Percentiles rank a stretch among this genome's conserved stretches.
These are phyloP conservation scores for Phytophthora nicotianae DNA, from an alignment of 352 stramenopile species.

Conservation along the genomic window DNA sequence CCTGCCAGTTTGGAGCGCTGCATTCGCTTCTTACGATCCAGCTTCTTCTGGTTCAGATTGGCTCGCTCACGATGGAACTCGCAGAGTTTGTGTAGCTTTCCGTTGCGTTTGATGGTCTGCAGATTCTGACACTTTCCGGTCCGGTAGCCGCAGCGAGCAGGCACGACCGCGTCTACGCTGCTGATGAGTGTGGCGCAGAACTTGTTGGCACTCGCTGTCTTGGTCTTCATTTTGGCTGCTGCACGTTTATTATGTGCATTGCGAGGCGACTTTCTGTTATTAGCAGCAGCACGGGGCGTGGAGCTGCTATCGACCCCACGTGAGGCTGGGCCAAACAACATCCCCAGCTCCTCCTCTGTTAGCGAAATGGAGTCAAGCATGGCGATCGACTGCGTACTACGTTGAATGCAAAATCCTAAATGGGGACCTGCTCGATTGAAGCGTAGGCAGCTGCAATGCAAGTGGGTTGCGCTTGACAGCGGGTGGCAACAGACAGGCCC, in stretches of 20 bases:
- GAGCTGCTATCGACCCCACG: slow-evolving; percentile 8
- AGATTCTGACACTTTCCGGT: slow-evolving; percentile 85
- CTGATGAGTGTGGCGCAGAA: slow-evolving; percentile 15
- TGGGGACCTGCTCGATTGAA: slow-evolving; percentile 34
- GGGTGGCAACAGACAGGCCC: slow-evolving; percentile 31
- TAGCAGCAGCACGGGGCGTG: not conserved
- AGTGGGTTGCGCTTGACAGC: slow-evolving; percentile 25
- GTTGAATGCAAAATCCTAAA: slow-evolving; percentile 35
- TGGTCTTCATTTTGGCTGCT: slow-evolving; percentile 13
- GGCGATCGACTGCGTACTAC: slow-evolving; percentile 13
- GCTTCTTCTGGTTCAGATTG: slow-evolving; percentile 88
- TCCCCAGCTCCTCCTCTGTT: slow-evolving; percentile 39
- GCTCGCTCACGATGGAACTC: slow-evolving; percentile 85
- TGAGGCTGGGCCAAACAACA: slow-evolving; percentile 35
- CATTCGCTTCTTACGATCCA: slow-evolving; percentile 86
- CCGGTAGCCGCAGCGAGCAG: slow-evolving; percentile 74
- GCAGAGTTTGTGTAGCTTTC: slow-evolving; percentile 86
- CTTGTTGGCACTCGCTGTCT: slow-evolving; percentile 6
- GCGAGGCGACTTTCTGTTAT: slow-evolving; percentile 18
- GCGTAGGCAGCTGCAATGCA: slow-evolving; percentile 27
- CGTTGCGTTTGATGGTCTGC: slow-evolving; percentile 82
- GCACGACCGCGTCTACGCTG: slow-evolving; percentile 1
- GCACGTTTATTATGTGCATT: slow-evolving; percentile 16
- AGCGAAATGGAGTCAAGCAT: slow-evolving; percentile 34
- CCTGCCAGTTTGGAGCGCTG: slow-evolving; percentile 37